Evolutionary conservation across 345 rosid genomes (phyloP), one percentile per base, ranked within the genome.

Genomic region (Boechera stricta): DNA sequence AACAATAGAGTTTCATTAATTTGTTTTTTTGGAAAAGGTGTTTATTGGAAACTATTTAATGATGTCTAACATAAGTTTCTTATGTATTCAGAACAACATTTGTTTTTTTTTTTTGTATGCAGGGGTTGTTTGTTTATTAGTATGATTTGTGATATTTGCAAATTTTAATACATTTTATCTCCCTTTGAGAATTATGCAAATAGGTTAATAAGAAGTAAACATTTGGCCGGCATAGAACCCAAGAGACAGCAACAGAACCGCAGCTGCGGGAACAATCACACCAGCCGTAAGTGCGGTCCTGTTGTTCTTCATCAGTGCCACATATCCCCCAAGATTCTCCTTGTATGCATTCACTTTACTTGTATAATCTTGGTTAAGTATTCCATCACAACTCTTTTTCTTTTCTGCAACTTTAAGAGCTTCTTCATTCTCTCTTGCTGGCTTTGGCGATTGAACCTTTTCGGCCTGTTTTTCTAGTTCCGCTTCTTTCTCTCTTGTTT

Each of bases 281-380:
- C 77, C 69, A 31, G 70, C 49, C 18, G 77, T 66, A 18, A 73
- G 16, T 26, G 57, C 59, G 41, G 54, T 73, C 18, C 10, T 63
- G 38, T 78, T 67, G 13, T 72, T 67, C 82, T 73, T 78, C 74
- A 78, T 67, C 77, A 72, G 13, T 52, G 42, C 33, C 29, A 78
- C 6, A 73, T 78, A 78, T 11, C 78, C 81, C 41, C 81, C 77
- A 52, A 72, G 63, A 66, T 71, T 65, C 56, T 78, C 77, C 38
- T 78, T 78, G 77, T 45, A 56, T 56, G 29, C 71, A 55, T 71
- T 63, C 52, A 70, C 71, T 24, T 47, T 77, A 48, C 54, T 45
- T 64, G 31, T 59, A 48, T 64, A 56, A 41, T 65, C 77, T 72
- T 77, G 68, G 36, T 63, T 77, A 24, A 69, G 65, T 70, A 49